A percentile compares a stretch with the other conserved stretches of the same genome.
These are phyloP conservation scores for Penstemon davidsonii DNA, from an alignment of 257 asterid species.

Conservation along the genomic window DNA sequence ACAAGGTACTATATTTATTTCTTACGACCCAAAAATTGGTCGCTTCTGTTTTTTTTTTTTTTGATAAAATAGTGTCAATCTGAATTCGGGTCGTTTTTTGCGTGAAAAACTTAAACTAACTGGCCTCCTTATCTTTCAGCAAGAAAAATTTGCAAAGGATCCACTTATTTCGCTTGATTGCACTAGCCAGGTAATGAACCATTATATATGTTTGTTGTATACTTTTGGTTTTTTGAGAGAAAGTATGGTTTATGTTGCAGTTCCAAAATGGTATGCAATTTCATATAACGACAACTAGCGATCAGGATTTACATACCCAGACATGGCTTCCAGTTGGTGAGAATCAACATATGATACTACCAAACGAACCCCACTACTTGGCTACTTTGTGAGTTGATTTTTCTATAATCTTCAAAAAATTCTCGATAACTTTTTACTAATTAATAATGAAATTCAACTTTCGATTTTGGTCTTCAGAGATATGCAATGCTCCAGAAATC, in stretches of 20 bases:
- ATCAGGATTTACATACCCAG: conserved; percentile 49
- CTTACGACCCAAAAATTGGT: not conserved
- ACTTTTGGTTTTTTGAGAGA: conserved; percentile 21
- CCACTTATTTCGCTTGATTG: conserved; percentile 53
- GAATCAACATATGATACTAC: conserved; percentile 49
- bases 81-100: not conserved
- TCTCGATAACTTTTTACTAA: not conserved
- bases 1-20: conserved; percentile 42
- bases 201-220: not conserved
- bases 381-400: conserved; percentile 46
- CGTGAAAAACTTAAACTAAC: conserved; percentile 4
- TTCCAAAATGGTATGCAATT: conserved; percentile 46
- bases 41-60: not conserved
- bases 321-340: conserved; percentile 57
- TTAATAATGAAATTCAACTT: not conserved
- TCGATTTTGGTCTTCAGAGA: conserved; percentile 38
- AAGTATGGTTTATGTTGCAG: conserved; percentile 39
- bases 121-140: conserved; percentile 24
- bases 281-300: conserved; percentile 42
- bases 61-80: not conserved
- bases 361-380: conserved; percentile 52
- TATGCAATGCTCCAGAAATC: conserved; percentile 47
- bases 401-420: not conserved
- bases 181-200: conserved; percentile 52
- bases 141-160: conserved; percentile 50